Percentiles rank a stretch among this genome's conserved stretches.
Conservation (phyloP, 441 rosid genomes). For the Croton laevigatus region DNA sequence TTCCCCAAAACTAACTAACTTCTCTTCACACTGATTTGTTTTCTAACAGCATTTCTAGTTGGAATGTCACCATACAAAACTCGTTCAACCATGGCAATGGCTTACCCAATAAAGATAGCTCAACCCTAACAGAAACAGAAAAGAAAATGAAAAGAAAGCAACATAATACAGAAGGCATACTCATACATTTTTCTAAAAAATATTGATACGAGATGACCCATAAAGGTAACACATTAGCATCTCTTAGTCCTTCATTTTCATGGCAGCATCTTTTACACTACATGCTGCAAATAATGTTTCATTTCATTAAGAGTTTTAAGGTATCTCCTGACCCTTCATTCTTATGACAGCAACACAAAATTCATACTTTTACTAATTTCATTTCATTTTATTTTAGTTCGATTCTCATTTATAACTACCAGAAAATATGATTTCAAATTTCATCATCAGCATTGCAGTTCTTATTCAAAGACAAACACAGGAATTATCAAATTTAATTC, state of each 20-base stretch:
- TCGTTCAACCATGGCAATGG: not conserved
- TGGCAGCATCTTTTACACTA: not conserved
- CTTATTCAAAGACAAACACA: not conserved
- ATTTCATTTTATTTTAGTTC: not conserved
- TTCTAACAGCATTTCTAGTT: too few species aligned
- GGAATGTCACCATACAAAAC: not conserved
- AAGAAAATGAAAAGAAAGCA: not conserved
- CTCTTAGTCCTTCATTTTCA: not conserved
- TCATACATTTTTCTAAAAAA: not conserved
- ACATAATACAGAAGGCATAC: not conserved
- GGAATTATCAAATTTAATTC: not conserved
- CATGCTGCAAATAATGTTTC: not conserved
- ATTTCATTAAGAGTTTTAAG: not conserved
- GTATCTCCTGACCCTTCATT: not conserved
- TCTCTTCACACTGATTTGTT: not conserved
- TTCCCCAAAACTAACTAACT: not conserved
- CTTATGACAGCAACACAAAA: not conserved
- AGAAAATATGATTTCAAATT: not conserved
- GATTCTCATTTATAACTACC: not conserved
- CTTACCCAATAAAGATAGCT: not conserved
- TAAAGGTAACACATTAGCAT: not conserved
- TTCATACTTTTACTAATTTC: not conserved
- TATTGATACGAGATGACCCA: not conserved
- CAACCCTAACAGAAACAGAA: not conserved
- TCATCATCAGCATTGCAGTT: not conserved